A percentile compares a stretch with the other conserved stretches of the same genome.
phyloP scores from a whole-genome alignment of 2,329 filamentous ascomycete genomes.

The Raffaelea arxii region DNA sequence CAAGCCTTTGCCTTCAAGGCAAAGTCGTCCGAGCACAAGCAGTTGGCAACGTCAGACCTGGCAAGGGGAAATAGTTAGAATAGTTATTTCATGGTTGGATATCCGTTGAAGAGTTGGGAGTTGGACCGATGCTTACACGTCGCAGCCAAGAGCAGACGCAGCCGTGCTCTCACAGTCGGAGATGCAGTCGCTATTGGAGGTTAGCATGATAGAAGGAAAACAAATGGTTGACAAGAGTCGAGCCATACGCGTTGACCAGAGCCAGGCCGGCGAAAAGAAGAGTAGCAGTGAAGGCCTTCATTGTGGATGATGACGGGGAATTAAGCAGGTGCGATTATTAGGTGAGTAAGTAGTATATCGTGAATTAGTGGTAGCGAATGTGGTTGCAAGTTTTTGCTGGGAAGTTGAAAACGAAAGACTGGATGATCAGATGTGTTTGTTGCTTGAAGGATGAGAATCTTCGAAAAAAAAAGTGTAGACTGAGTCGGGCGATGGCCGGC shows the following conservation, averaged over 20 bases:
- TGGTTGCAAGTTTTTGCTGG: too few relatives aligned
- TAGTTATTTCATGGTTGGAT: too few relatives aligned
- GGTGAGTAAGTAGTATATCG: too few relatives aligned
- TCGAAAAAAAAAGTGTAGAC: background rate
- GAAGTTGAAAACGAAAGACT: too few relatives aligned
- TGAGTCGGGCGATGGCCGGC: too few relatives aligned
- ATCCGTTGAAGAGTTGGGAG: background rate
- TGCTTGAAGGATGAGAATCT: background rate
- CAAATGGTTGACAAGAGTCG: background rate
- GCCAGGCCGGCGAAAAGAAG: background rate
- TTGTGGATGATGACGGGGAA: background rate
- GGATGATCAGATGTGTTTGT: too few relatives aligned
- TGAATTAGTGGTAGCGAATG: too few relatives aligned
- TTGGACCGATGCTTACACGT: background rate
- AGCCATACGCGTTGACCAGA: background rate
- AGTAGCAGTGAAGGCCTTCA: constrained; percentile 1
- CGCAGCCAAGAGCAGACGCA: background rate
- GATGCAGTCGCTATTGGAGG: background rate
- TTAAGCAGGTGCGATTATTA: background rate
- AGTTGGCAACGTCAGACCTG: background rate
- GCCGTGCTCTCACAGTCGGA: background rate
- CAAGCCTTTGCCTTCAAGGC: background rate
- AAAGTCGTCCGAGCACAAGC: background rate
- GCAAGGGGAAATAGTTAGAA: too few relatives aligned
- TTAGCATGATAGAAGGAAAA: background rate